A percentile compares a stretch with the other conserved stretches of the same genome.
These are phyloP conservation scores for Fusarium nisikadoi DNA, from an alignment of 2,329 filamentous ascomycete genomes.

Conservation along the genomic window DNA sequence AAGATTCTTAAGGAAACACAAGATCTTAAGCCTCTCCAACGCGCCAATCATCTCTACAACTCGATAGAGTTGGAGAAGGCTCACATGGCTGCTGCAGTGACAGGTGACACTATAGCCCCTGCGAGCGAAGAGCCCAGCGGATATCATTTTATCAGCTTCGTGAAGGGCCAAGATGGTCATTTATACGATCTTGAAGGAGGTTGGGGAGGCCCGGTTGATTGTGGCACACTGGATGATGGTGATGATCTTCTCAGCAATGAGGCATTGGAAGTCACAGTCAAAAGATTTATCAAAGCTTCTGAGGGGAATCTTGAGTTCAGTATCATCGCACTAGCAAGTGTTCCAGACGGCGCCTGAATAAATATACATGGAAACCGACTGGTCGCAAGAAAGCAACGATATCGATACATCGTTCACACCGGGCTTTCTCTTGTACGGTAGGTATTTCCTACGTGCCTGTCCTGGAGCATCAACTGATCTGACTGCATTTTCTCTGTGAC, in stretches of 20 bases:
- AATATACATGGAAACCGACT: background rate
- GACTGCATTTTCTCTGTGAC: background rate
- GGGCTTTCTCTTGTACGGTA: background rate
- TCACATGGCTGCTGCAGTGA: slow-evolving; percentile 74
- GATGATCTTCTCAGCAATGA: slow-evolving; percentile 74
- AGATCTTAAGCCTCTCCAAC: slow-evolving; percentile 65
- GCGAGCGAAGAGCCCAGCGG: slow-evolving; percentile 69
- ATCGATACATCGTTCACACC: background rate
- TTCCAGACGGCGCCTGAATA: slow-evolving; percentile 21
- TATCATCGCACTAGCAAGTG: slow-evolving; percentile 50
- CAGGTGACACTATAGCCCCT: slow-evolving; percentile 75
- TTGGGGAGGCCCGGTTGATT: slow-evolving; percentile 77
- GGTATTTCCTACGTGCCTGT: background rate
- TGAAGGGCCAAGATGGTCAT: slow-evolving; percentile 70
- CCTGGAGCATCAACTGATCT: background rate
- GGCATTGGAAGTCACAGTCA: slow-evolving; percentile 71
- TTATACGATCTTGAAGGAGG: slow-evolving; percentile 85
- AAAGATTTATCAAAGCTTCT: slow-evolving; percentile 53
- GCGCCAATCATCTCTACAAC: slow-evolving; percentile 78
- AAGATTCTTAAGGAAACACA: slow-evolving; percentile 70
- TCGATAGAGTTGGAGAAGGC: slow-evolving; percentile 76
- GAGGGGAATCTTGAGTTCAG: slow-evolving; percentile 53
- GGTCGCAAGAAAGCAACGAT: background rate
- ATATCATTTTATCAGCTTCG: slow-evolving; percentile 84
- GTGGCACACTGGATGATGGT: slow-evolving; percentile 63